Conservation (phyloP, 2,329 filamentous ascomycete species). For the Thelonectria blattea region DNA sequence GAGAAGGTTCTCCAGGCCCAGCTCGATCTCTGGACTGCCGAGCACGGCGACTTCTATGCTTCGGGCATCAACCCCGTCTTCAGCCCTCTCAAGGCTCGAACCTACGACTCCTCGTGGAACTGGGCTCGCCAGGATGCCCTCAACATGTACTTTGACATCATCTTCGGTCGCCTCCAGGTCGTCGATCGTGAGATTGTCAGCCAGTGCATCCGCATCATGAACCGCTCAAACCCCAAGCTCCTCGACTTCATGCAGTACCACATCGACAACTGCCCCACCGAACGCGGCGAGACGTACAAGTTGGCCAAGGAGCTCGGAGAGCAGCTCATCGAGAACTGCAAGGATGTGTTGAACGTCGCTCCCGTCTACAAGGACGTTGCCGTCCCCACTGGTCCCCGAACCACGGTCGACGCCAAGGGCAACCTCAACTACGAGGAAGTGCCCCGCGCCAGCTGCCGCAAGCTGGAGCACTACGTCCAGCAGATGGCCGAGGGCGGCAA, state of each 20-base stretch:
- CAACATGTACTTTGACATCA: slow-evolving; percentile 99
- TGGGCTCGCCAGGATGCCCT: slow-evolving; percentile 98
- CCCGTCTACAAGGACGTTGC: slow-evolving; percentile 97
- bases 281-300: slow-evolving; percentile 95
- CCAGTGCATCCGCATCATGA: slow-evolving; percentile 99
- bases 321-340: slow-evolving; percentile 97
- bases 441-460: slow-evolving; percentile 86
- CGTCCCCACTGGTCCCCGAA: slow-evolving; percentile 88
- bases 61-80: slow-evolving; percentile 94
- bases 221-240: slow-evolving; percentile 92
- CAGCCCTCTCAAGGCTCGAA: slow-evolving; percentile 88
- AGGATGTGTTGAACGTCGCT: slow-evolving; percentile 81
- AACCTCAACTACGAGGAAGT: slow-evolving; percentile 92
- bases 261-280: slow-evolving; percentile 97
- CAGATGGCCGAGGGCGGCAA: slow-evolving; percentile 99
- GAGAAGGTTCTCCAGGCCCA: slow-evolving; percentile 89
- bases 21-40: slow-evolving; percentile 90
- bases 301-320: slow-evolving; percentile 94
- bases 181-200: slow-evolving; percentile 98
- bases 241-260: slow-evolving; percentile 99
- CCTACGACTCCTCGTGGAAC: slow-evolving; percentile 99
- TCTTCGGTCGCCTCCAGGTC: slow-evolving; percentile 90
- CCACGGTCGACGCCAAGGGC: slow-evolving; percentile 88
- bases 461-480: slow-evolving; percentile 97
- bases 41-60: slow-evolving; percentile 97